Base-by-base conservation (phyloP, 2,329 filamentous ascomycete species). In the Pleomassaria siparia region DNA sequence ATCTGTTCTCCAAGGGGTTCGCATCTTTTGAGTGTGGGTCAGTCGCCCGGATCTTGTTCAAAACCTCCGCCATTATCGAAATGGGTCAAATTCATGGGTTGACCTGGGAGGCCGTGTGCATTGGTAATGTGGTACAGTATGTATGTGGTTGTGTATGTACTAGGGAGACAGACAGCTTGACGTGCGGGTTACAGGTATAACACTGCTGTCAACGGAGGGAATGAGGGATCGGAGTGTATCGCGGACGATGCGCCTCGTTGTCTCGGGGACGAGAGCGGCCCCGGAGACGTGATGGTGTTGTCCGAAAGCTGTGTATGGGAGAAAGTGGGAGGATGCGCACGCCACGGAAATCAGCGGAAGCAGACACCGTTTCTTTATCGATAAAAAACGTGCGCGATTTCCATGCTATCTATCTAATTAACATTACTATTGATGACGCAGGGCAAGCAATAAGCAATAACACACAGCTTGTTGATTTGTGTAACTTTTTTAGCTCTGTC, bases 1-100 rank as follows among this genome's bases (percentile, higher is more conserved):
- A 22, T 37, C 35, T 4, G 29, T 66, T 4, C 30, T 66, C 60
- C 33, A 64, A 48, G 16, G 71, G 61, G 40, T 58, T 58, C 24
- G 56, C 47, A 46, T 70, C 64, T 50, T 58, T 59, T 48, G 63
- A 62, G 16, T 70, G 67, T 49, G 73, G 68, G 61, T 77, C 73
- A 29, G 71, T 73, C 46, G 74, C 66, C 54, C 69, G 72, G 61
- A 77, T 76, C 48, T 70, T 69, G 33, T 75, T 72, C 40, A 75
- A 49, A 22, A 58, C 54, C 37, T 73, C 66, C 39, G 67, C 60
- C 71, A 73, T 75, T 49, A 40, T 35, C 50, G 41, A 15, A 9
- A 32, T 32, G 29, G 29, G 29, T 32, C 9, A 32, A 47, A 43
- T 52, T 57, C 53, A 59, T 56, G 46, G 43, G 44, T 47, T 41